A percentile compares a stretch with the other conserved stretches of the same genome.
Conservation (phyloP, 192 early-diverging fungal species). For the Mortierella claussenii region DNA sequence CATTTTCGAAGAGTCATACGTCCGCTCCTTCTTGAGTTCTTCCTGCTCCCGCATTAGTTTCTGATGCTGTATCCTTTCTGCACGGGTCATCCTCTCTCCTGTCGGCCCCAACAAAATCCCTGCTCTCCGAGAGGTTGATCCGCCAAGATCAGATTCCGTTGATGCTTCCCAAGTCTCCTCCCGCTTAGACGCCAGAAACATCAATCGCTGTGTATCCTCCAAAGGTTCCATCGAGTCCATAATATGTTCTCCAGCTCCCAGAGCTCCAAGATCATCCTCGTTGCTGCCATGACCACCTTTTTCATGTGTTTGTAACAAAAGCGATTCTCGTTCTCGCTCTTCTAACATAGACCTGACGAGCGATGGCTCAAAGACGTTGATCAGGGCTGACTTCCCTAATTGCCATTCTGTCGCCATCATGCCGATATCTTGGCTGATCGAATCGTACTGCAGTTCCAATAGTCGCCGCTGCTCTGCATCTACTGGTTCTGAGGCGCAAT, state of each 20-base stretch:
- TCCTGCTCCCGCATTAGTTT: slow-evolving; percentile 57
- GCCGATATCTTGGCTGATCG: slow-evolving; percentile 58
- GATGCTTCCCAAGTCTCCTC: slow-evolving; percentile 64
- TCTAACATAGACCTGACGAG: slow-evolving; percentile 1
- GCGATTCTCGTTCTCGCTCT: too few species aligned
- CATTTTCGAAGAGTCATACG: slow-evolving; percentile 60
- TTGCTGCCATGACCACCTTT: neutral
- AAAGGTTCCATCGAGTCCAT: slow-evolving; percentile 30
- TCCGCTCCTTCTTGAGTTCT: slow-evolving; percentile 34
- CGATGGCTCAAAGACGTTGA: slow-evolving; percentile 48
- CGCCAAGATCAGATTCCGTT: slow-evolving; percentile 20
- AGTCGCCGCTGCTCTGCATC: slow-evolving; percentile 30
- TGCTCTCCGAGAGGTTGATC: neutral
- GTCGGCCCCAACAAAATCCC: slow-evolving; percentile 9
- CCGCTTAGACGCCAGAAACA: slow-evolving; percentile 37
- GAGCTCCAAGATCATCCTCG: neutral
- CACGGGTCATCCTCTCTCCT: slow-evolving; percentile 53
- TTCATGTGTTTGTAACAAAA: too few species aligned
- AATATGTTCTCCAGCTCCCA: slow-evolving; percentile 19
- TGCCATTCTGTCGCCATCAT: slow-evolving; percentile 66
- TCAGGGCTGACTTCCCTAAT: slow-evolving; percentile 56
- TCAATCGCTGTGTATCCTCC: slow-evolving; percentile 37
- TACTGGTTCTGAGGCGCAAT: slow-evolving; percentile 13
- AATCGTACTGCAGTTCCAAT: slow-evolving; percentile 58
- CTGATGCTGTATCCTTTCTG: slow-evolving; percentile 60